Base-by-base conservation (phyloP, 2,329 filamentous ascomycete species). In the Didymella arachidicola region DNA sequence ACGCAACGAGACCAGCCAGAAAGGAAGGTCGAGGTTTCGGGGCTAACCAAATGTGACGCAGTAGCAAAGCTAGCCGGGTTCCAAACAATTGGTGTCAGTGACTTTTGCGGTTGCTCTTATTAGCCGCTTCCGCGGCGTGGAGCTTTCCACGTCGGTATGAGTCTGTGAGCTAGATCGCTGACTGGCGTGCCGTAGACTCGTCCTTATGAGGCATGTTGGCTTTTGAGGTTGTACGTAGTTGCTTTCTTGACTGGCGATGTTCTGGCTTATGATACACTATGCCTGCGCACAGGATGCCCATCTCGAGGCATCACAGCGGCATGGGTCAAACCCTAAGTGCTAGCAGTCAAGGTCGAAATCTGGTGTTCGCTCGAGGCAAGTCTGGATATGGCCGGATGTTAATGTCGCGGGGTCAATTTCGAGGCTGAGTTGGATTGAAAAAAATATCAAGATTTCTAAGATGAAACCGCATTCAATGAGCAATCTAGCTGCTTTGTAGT, bases 21-120 rank as follows among this genome's bases (percentile, higher is more conserved):
- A 27, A 47, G 54, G 53, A 38, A 51, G 19, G 14, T 38, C 22
- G 25, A 7, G 16, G 8, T 49, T 38, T 58, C 49, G 55, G 44
- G 27, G n/a, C 32, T 58, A 58, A 53, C 55, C 55, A 26, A 3
- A 41, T 10, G 30, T 10, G 18, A 30, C 22, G 19, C 30, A 11
- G 32, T 36, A 36, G 36, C 22, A 19, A 42, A 19, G n/a, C 48
- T 30, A 44, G 11, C 38, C 34, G 26, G 4, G 27, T 22, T n/a
- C 39, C 10, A 26, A 18, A 29, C 4, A 22, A 10, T 7, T 14
- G 12, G 30, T 48, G 29, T 29, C 16, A 11, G 12, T 7, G 6
- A 11, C 12, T 32, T 3, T n/a, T 38, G 8, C 7, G 14, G 26
- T 42, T 14, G 4, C 22, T 11, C 12, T 14, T 29, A 57, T 39